Percentiles rank a stretch among this genome's conserved stretches.
phyloP scores from a whole-genome alignment of 108 stramenopile species.

The Skeletonema costatum region DNA sequence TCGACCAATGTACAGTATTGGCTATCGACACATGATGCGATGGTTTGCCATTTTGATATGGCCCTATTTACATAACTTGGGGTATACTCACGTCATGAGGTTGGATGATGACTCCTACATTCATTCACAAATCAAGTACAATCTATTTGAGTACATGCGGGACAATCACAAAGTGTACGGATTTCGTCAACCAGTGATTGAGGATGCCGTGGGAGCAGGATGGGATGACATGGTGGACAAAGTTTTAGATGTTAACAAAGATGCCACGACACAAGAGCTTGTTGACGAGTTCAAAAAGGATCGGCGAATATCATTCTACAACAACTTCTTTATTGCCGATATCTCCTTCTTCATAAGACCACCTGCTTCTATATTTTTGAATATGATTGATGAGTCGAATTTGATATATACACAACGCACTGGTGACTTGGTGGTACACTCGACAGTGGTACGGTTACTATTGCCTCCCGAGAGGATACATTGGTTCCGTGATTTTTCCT shows the following conservation, averaged over 20 bases:
- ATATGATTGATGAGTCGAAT: conserved; percentile 66
- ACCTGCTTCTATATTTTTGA: conserved; percentile 55
- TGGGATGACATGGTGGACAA: conserved; percentile 16
- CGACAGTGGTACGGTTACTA: conserved; percentile 66
- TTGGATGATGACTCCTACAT: conserved; percentile 85
- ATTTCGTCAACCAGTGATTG: conserved; percentile 72
- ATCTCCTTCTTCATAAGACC: conserved; percentile 54
- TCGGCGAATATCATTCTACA: conserved; percentile 74
- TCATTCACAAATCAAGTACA: conserved; percentile 63
- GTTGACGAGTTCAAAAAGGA: conserved; percentile 25
- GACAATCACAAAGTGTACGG: conserved; percentile 57
- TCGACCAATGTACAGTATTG: conserved; percentile 25
- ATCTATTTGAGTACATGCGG: conserved; percentile 76
- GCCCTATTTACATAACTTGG: conserved; percentile 51
- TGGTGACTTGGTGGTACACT: conserved; percentile 82
- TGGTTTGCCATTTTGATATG: conserved; percentile 78
- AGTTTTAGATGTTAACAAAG: conserved; percentile 5
- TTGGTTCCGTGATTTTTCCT: conserved; percentile 81
- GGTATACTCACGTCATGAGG: conserved; percentile 75
- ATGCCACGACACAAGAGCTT: conserved; percentile 4
- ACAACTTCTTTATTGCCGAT: conserved; percentile 78
- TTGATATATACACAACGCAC: conserved; percentile 69
- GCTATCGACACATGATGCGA: conserved; percentile 78
- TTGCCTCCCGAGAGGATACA: conserved; percentile 64
- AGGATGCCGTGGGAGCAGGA: conserved; percentile 54